Conservation (phyloP, 176 grass and related monocot genomes). For the Bothriochloa decipiens region DNA sequence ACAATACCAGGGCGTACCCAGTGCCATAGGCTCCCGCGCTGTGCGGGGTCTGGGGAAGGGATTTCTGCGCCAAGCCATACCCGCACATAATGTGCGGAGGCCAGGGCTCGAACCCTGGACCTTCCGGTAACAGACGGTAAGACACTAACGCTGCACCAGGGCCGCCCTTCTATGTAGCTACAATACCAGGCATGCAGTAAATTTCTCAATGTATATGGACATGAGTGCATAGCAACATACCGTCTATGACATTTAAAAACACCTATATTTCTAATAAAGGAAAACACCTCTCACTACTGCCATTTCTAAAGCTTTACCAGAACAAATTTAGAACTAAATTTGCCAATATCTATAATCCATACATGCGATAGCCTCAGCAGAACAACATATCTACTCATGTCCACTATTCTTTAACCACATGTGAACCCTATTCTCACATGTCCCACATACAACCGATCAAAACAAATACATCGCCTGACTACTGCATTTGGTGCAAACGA, state of each 20-base stretch:
- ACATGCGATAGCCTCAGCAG: background rate
- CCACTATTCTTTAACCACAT: background rate
- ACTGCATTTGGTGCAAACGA: background rate
- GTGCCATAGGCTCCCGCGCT: too few species aligned
- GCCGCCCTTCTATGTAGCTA: too few species aligned
- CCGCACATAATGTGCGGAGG: too few species aligned
- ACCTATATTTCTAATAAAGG: conserved; percentile 24
- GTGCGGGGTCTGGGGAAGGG: too few species aligned
- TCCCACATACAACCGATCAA: background rate
- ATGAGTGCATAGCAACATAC: background rate
- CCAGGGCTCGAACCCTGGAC: too few species aligned
- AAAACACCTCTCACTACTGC: background rate
- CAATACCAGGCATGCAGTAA: background rate
- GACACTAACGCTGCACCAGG: too few species aligned
- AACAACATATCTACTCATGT: conserved; percentile 6
- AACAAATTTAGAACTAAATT: conserved; percentile 11
- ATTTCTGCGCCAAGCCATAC: too few species aligned
- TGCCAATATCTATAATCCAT: conserved; percentile 17
- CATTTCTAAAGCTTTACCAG: conserved; percentile 22
- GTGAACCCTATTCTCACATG: background rate
- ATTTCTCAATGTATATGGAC: conserved; percentile 18
- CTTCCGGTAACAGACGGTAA: too few species aligned
- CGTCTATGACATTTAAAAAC: background rate
- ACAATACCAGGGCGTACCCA: background rate
- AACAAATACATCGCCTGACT: background rate